Conservation (phyloP, 805 yeast genomes). For the Pichia ethanolica region DNA sequence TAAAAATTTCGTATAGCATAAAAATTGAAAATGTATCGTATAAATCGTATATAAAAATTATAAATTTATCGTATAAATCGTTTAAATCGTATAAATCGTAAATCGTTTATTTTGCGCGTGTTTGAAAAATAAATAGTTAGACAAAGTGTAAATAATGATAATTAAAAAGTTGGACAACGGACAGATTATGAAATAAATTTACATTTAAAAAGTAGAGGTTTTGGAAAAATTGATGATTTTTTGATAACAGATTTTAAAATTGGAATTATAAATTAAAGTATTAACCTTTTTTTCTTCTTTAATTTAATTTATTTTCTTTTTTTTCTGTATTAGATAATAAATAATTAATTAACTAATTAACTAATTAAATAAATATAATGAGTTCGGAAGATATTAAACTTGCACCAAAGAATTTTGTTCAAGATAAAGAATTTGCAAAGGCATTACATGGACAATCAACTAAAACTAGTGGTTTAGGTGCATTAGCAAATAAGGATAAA, state of each 20-base stretch:
- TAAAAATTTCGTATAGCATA: no score
- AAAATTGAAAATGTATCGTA: not conserved
- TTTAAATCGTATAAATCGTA: not conserved
- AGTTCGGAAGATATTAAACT: conserved; percentile 22
- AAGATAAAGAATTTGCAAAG: conserved; percentile 69
- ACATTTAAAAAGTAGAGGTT: no score
- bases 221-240: no score
- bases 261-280: not conserved
- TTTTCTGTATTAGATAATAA: not conserved
- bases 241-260: no score
- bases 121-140: no score
- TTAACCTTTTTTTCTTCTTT: not conserved
- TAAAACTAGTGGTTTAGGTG: conserved; percentile 62
- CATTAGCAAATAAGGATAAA: conserved; percentile 69
- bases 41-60: not conserved
- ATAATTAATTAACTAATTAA: not conserved
- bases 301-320: not conserved
- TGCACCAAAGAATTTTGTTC: conserved; percentile 48
- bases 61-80: not conserved
- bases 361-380: not conserved
- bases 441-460: conserved; percentile 79
- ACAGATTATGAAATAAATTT: no score
- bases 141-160: no score
- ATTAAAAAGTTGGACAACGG: not conserved
- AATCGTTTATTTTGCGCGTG: no score